These are phyloP conservation scores for Metrosideros polymorpha DNA, from an alignment of 441 rosid genomes.

Conservation along the genomic window DNA sequence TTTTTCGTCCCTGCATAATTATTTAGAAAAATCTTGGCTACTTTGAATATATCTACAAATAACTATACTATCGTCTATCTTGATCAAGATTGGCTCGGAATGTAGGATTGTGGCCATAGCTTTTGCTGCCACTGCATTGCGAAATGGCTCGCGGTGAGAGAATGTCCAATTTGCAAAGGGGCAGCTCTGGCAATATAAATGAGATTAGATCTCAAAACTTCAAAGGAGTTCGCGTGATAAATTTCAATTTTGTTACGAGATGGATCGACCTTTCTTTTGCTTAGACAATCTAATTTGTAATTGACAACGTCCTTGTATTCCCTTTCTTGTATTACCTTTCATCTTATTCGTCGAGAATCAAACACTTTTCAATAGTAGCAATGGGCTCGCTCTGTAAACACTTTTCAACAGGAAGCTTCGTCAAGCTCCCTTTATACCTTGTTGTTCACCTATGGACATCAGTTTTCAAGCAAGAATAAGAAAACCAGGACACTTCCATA, in stretches of 20 bases:
- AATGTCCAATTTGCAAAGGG: constrained; percentile 35
- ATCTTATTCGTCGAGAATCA: not conserved
- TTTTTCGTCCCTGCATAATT: too few relatives aligned
- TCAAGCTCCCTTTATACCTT: not conserved
- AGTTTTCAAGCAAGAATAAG: not conserved
- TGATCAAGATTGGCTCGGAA: too few relatives aligned
- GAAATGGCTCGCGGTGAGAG: constrained; percentile 25
- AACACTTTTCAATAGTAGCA: not conserved
- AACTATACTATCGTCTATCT: too few relatives aligned
- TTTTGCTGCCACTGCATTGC: too few relatives aligned
- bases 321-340: not conserved
- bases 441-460: not conserved
- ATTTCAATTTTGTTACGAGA: not conserved
- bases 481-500: not conserved
- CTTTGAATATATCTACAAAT: not conserved
- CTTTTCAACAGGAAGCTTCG: too few relatives aligned
- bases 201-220: not conserved
- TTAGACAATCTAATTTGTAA: not conserved
- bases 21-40: not conserved
- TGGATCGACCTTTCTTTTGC: not conserved
- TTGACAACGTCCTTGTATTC: rapidly evolving
- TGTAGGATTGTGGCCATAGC: too few relatives aligned
- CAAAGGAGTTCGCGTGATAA: not conserved
- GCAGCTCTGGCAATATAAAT: not conserved
- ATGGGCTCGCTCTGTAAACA: too few relatives aligned